Evolutionary conservation across 805 yeast genomes (phyloP).

Genomic region (Sungouiozyma ichnusensis): DNA sequence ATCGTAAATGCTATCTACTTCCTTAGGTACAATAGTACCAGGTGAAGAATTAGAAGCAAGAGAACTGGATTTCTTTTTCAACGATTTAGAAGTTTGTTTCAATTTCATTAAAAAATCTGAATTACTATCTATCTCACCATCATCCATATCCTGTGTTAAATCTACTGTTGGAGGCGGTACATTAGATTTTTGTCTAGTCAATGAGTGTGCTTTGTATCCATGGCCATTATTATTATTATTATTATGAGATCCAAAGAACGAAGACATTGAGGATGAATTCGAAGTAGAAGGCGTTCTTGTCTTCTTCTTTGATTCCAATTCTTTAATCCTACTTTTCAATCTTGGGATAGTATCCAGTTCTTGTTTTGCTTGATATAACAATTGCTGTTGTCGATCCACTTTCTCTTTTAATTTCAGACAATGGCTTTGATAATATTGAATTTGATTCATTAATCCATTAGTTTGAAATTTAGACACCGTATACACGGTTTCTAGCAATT

Average conservation of each 20-base stretch:
- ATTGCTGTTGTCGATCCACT: slow-evolving; percentile 20
- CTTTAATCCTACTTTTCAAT: slow-evolving; percentile 10
- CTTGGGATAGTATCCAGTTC: slow-evolving; percentile 19
- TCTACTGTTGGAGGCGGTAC: slow-evolving; percentile 21
- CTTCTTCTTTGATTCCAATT: slow-evolving; percentile 1
- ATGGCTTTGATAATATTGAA: slow-evolving; percentile 17
- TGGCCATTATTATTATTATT: neutral
- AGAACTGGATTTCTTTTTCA: neutral
- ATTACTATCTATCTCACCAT: slow-evolving; percentile 3
- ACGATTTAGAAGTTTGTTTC: neutral
- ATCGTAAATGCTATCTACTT: slow-evolving; percentile 1
- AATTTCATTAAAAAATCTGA: neutral
- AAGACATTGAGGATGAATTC: neutral
- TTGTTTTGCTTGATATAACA: slow-evolving; percentile 18
- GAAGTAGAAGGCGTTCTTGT: neutral
- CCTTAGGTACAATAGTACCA: neutral
- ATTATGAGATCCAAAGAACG: neutral
- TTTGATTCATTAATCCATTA: slow-evolving; percentile 16
- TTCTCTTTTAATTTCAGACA: slow-evolving; percentile 18
- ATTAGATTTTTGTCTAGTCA: neutral
- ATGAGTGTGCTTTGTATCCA: neutral
- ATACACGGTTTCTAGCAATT: slow-evolving; percentile 17
- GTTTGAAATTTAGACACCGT: slow-evolving; percentile 24
- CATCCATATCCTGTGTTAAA: slow-evolving; percentile 16
- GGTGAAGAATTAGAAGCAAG: neutral